phyloP scores from a whole-genome alignment of 163 green algal genomes.

The Chlorella variabilis region DNA sequence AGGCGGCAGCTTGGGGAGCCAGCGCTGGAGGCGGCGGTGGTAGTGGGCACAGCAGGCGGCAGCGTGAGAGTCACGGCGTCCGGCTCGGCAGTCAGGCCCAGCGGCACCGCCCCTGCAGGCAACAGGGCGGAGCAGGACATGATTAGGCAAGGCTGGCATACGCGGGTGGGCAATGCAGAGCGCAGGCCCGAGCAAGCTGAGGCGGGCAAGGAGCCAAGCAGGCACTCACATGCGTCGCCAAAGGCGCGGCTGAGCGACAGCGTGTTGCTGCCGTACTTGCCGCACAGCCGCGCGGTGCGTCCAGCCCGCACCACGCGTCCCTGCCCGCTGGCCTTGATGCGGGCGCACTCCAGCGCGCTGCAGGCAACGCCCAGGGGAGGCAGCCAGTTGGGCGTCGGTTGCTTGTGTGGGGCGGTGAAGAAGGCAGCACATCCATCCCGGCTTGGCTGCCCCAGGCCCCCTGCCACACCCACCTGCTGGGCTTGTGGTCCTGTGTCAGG shows the following conservation, averaged over 20 bases:
- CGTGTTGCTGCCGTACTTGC: constrained; percentile 46
- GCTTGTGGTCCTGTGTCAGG: constrained; percentile 94
- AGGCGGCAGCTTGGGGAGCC: too few species aligned
- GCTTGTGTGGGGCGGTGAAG: too few species aligned
- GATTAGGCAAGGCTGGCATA: background rate
- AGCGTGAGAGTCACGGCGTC: constrained; percentile 15
- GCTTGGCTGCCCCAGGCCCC: too few species aligned
- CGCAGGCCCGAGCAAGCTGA: too few species aligned
- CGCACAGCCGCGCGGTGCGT: background rate
- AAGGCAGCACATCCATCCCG: too few species aligned
- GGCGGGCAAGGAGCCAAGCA: too few species aligned
- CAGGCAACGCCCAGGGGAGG: background rate
- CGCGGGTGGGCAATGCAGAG: too few species aligned
- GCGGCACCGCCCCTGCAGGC: constrained; percentile 17
- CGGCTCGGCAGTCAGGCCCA: constrained; percentile 16
- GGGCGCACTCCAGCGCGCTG: background rate
- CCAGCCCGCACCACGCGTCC: background rate
- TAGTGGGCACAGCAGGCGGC: background rate
- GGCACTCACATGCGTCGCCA: constrained; percentile 73
- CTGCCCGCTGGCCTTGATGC: background rate
- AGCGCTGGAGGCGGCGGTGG: too few species aligned
- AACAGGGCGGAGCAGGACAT: background rate
- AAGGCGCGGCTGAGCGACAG: constrained; percentile 91
- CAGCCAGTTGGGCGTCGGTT: too few species aligned
- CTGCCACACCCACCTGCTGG: constrained; percentile 46